Percentiles rank a stretch among this genome's conserved stretches.
Evolutionary conservation across 1,284 basidiomycete genomes (phyloP).

Genomic region (Sporisorium scitamineum): DNA sequence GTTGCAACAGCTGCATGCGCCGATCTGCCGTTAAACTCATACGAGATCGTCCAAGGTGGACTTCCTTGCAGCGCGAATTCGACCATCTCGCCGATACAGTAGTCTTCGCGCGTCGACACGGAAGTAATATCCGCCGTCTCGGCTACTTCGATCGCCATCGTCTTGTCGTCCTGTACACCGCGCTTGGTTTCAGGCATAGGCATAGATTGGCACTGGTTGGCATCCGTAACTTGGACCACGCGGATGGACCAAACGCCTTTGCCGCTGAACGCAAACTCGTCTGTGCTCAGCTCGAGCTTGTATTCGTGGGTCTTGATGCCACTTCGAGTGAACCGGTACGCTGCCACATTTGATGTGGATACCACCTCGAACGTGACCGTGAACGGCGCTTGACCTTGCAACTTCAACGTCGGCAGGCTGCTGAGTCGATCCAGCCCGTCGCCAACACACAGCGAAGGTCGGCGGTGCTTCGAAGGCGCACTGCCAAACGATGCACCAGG

Average conservation of each 20-base stretch:
- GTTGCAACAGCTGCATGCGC: constrained; percentile 81
- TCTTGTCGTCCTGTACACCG: constrained; percentile 17
- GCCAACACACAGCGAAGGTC: constrained; percentile 76
- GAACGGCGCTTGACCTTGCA: constrained; percentile 86
- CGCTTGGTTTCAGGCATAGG: constrained; percentile 13
- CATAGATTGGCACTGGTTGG: constrained; percentile 51
- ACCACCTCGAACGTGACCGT: constrained; percentile 78
- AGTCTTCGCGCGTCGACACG: constrained; percentile 81
- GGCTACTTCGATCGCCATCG: constrained; percentile 77
- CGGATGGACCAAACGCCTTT: constrained; percentile 76
- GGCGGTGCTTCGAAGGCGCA: constrained; percentile 70
- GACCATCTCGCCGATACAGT: constrained; percentile 89
- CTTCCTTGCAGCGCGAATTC: constrained; percentile 94
- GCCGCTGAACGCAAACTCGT: constrained; percentile 83
- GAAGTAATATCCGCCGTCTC: constrained; percentile 93
- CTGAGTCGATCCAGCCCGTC: constrained; percentile 48
- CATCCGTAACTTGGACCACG: constrained; percentile 51
- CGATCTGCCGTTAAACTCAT: constrained; percentile 82
- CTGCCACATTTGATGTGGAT: constrained; percentile 66
- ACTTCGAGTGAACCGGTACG: constrained; percentile 73
- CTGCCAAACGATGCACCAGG: constrained; percentile 48
- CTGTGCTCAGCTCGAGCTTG: constrained; percentile 79
- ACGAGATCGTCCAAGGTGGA: constrained; percentile 94
- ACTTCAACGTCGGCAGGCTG: constrained; percentile 71
- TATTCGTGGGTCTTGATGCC: constrained; percentile 79